Percentiles rank a stretch among this genome's conserved stretches.
Conservation (phyloP, 2,329 filamentous ascomycete genomes). For the Penicillium occitanis region DNA sequence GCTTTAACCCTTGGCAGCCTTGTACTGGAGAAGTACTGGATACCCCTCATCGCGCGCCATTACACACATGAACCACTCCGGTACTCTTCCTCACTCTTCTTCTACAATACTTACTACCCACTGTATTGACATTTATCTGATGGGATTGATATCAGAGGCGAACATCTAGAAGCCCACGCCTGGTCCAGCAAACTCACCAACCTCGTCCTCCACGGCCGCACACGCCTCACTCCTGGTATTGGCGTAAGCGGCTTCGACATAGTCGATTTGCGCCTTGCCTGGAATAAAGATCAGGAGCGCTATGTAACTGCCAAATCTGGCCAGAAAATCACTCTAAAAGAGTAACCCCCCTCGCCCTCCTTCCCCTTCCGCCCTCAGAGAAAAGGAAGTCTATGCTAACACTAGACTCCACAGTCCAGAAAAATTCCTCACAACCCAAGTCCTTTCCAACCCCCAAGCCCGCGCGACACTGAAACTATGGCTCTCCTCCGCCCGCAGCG, state of each 20-base stretch:
- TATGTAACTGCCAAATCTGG: constrained; percentile 27
- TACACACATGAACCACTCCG: constrained; percentile 28
- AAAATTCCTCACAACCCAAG: constrained; percentile 24
- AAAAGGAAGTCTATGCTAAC: neutral
- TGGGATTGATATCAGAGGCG: constrained; percentile 15
- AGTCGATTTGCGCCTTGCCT: constrained; percentile 27
- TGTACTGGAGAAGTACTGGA: constrained; percentile 31
- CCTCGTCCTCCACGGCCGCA: constrained; percentile 25
- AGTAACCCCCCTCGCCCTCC: constrained; percentile 19
- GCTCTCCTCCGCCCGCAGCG: constrained; percentile 29
- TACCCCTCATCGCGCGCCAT: constrained; percentile 30
- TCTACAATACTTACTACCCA: neutral
- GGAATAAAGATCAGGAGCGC: constrained; percentile 27
- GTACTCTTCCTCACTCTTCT: constrained; percentile 12
- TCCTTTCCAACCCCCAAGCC: constrained; percentile 24
- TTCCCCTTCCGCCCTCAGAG: neutral
- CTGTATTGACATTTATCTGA: neutral
- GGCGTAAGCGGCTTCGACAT: constrained; percentile 27
- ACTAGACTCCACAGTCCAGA: constrained; percentile 23
- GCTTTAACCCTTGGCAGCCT: constrained; percentile 29
- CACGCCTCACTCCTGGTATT: constrained; percentile 23
- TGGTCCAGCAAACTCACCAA: constrained; percentile 25
- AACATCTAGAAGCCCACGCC: constrained; percentile 25
- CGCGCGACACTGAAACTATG: constrained; percentile 28
- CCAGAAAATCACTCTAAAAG: constrained; percentile 24